These are phyloP conservation scores for Teratosphaeria nubilosa DNA, from an alignment of 2,329 filamentous ascomycete species.

Conservation along the genomic window DNA sequence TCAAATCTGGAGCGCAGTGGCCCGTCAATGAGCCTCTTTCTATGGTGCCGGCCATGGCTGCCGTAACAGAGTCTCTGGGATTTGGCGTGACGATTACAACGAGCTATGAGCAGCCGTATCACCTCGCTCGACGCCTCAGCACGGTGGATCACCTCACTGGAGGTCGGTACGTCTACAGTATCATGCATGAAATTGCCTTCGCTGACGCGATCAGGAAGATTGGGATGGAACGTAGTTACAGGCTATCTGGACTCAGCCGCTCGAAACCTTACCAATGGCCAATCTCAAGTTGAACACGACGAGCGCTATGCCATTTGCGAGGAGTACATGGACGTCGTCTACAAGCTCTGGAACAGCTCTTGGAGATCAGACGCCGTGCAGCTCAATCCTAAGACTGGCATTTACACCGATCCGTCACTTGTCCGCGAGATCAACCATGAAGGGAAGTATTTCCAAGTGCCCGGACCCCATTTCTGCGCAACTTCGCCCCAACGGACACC, in stretches of 20 bases:
- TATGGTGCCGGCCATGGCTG: constrained; percentile 54
- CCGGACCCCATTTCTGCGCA: constrained; percentile 35
- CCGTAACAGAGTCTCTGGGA: constrained; percentile 52
- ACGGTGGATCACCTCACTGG: constrained; percentile 53
- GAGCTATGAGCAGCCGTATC: constrained; percentile 52
- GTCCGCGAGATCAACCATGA: constrained; percentile 52
- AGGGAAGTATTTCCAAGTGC: constrained; percentile 37
- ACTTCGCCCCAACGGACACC: constrained; percentile 32
- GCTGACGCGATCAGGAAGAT: constrained; percentile 38
- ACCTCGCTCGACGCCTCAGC: constrained; percentile 53
- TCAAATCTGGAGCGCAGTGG: constrained; percentile 38
- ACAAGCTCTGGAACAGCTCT: constrained; percentile 50
- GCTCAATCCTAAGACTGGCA: constrained; percentile 43
- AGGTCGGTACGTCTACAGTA: constrained; percentile 24
- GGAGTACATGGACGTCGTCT: constrained; percentile 51
- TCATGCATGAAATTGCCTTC: background rate
- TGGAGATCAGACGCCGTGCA: constrained; percentile 48
- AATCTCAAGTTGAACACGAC: constrained; percentile 51
- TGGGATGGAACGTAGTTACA: constrained; percentile 60
- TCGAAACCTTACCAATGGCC: constrained; percentile 47
- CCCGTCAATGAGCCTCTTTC: constrained; percentile 56
- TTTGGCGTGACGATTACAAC: constrained; percentile 56
- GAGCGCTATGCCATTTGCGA: constrained; percentile 52
- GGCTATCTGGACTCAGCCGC: constrained; percentile 53
- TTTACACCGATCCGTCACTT: constrained; percentile 48